These are phyloP conservation scores for Penicillium concentricum DNA, from an alignment of 2,329 filamentous ascomycete genomes.

Conservation along the genomic window DNA sequence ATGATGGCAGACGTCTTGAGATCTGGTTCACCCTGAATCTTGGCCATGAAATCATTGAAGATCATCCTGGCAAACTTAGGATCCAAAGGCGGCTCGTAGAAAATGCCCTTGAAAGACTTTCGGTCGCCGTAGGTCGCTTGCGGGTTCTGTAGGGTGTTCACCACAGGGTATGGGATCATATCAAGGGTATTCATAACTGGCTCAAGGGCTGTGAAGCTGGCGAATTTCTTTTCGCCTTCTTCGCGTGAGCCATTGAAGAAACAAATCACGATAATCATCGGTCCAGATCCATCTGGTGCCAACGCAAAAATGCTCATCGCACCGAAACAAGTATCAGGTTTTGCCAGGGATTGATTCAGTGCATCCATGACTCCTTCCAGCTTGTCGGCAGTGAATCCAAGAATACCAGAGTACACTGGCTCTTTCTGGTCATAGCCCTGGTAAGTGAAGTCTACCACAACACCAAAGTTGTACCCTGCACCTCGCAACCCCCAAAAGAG, in stretches of 20 bases:
- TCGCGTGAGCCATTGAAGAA: conserved; percentile 41
- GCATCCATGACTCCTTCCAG: conserved; percentile 24
- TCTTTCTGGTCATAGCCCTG: conserved; percentile 34
- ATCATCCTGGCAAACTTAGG: conserved; percentile 33
- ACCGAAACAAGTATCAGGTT: conserved; percentile 57
- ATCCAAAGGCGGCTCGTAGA: conserved; percentile 45
- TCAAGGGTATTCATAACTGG: conserved; percentile 39
- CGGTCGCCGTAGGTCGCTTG: conserved; percentile 42
- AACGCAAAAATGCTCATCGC: conserved; percentile 31
- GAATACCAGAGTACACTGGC: conserved; percentile 36
- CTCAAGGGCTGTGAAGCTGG: conserved; percentile 38
- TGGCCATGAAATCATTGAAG: conserved; percentile 31
- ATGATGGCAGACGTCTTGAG: conserved; percentile 33
- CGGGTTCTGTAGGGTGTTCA: conserved; percentile 43
- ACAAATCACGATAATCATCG: conserved; percentile 31
- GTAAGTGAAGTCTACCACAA: conserved; percentile 47
- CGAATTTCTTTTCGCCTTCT: conserved; percentile 39
- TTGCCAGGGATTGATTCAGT: conserved; percentile 50
- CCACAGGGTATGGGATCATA: conserved; percentile 43
- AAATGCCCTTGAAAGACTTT: conserved; percentile 46
- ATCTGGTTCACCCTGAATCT: conserved; percentile 29
- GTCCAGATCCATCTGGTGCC: conserved; percentile 31
- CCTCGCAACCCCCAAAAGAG: conserved; percentile 52
- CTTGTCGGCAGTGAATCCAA: conserved; percentile 26
- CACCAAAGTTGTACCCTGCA: conserved; percentile 49